A percentile compares a stretch with the other conserved stretches of the same genome.
These are phyloP conservation scores for Xylariaceae sp. DNA, from an alignment of 2,329 filamentous ascomycete genomes.

Conservation along the genomic window DNA sequence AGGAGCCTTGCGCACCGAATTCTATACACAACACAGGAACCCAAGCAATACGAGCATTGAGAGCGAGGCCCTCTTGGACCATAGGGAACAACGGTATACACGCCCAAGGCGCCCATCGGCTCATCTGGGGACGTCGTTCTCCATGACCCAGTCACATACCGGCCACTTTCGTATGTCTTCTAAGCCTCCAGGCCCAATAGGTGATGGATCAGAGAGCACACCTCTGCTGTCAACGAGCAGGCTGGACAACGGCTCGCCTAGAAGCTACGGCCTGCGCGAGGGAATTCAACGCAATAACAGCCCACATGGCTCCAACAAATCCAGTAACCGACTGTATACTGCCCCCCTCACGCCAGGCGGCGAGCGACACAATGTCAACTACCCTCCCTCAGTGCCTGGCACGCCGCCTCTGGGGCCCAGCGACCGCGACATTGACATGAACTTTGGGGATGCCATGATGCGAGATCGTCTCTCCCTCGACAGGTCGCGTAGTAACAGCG, in stretches of 20 bases:
- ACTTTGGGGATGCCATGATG: constrained; percentile 65
- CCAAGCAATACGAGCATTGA: constrained; percentile 82
- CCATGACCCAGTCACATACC: constrained; percentile 21
- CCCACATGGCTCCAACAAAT: constrained; percentile 45
- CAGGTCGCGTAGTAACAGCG: constrained; percentile 18
- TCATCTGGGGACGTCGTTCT: constrained; percentile 32
- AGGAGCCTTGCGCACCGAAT: constrained; percentile 31
- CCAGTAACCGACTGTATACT: constrained; percentile 37
- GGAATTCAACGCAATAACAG: constrained; percentile 31
- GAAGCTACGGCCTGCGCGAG: constrained; percentile 41
- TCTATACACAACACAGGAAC: constrained; percentile 52
- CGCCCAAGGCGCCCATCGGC: constrained; percentile 49
- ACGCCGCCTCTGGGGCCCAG: constrained; percentile 49
- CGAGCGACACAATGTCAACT: constrained; percentile 59
- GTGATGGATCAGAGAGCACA: constrained; percentile 49
- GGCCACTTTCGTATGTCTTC: constrained; percentile 17
- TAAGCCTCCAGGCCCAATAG: constrained; percentile 22
- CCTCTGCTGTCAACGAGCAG: constrained; percentile 47
- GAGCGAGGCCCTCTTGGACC: constrained; percentile 81
- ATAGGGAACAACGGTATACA: constrained; percentile 43
- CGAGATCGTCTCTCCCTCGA: constrained; percentile 53
- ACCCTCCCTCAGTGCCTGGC: constrained; percentile 62
- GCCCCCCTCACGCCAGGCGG: constrained; percentile 27
- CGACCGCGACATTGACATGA: constrained; percentile 45
- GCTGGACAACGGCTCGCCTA: constrained; percentile 28